Percentiles rank a stretch among this genome's conserved stretches.
These are phyloP conservation scores for Ophiognomonia clavigignenti-juglandacearum DNA, from an alignment of 2,329 filamentous ascomycete genomes.

Conservation along the genomic window DNA sequence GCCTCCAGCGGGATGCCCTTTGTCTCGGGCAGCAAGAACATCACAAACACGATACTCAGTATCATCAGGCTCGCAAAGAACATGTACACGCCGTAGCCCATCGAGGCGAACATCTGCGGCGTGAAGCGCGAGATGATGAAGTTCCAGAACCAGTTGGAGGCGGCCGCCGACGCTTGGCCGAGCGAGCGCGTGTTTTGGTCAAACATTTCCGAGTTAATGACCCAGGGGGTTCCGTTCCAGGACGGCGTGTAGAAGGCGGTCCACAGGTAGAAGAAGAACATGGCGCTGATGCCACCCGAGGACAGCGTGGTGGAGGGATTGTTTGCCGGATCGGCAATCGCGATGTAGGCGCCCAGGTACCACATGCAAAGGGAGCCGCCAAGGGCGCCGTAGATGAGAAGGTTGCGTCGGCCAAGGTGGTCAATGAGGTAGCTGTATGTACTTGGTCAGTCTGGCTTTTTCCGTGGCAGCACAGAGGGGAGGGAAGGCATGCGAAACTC, in stretches of 20 bases:
- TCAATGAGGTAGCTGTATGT: conserved; percentile 54
- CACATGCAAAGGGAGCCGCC: conserved; percentile 60
- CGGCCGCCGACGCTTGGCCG: conserved; percentile 66
- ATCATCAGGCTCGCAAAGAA: conserved; percentile 64
- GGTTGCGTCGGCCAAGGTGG: conserved; percentile 45
- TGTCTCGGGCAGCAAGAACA: conserved; percentile 61
- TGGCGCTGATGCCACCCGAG: conserved; percentile 49
- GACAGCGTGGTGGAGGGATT: conserved; percentile 27
- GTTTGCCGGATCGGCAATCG: conserved; percentile 35
- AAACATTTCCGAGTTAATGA: conserved; percentile 73
- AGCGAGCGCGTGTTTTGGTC: conserved; percentile 64
- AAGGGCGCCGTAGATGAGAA: conserved; percentile 59
- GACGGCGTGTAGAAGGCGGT: conserved; percentile 67
- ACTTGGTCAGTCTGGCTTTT: too few relatives aligned
- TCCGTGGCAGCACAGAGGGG: too few relatives aligned
- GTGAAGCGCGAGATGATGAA: conserved; percentile 66
- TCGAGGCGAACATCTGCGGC: conserved; percentile 55
- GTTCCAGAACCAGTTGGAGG: conserved; percentile 70
- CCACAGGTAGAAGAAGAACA: conserved; percentile 73
- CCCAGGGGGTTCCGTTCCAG: conserved; percentile 74
- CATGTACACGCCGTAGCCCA: conserved; percentile 63
- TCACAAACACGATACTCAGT: conserved; percentile 53
- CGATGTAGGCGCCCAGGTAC: conserved; percentile 59
- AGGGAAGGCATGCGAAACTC: too few relatives aligned
- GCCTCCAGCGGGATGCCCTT: conserved; percentile 61